phyloP scores from a whole-genome alignment of 129 eudicot genomes.

The Dittrichia graveolens region DNA sequence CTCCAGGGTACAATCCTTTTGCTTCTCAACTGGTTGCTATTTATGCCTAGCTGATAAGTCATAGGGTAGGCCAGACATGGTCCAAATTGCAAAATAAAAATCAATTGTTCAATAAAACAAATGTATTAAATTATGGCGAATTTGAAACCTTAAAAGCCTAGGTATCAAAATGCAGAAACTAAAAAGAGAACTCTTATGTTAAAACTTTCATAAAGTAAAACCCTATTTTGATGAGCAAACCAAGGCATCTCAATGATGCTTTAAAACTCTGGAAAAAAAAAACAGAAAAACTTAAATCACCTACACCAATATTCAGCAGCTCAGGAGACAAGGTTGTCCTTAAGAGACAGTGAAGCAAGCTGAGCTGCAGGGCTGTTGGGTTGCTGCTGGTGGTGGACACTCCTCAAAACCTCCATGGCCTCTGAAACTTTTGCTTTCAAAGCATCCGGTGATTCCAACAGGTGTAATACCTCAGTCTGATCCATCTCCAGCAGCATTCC shows the following conservation, averaged over 20 bases:
- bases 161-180: neutral
- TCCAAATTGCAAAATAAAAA: no score
- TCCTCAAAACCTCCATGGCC: conserved; percentile 67
- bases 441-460: conserved; percentile 71
- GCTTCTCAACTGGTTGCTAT: no score
- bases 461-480: conserved; percentile 58
- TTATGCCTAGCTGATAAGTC: no score
- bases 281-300: no score
- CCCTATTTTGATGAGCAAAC: no score
- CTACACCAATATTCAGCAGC: no score
- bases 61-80: no score
- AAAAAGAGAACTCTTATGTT: neutral
- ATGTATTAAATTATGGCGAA: neutral
- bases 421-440: conserved; percentile 63
- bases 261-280: neutral
- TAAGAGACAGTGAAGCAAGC: conserved; percentile 52
- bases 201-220: conserved; percentile 5
- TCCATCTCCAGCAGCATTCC: conserved; percentile 77
- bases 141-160: neutral
- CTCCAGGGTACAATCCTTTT: no score
- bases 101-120: no score
- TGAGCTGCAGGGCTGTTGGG: conserved; percentile 50
- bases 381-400: conserved; percentile 37
- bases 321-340: conserved; percentile 57
- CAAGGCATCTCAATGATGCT: neutral